A percentile compares a stretch with the other conserved stretches of the same genome.
These are phyloP conservation scores for Chlamydomonas sp. DNA, from an alignment of 139 green algal species.

Conservation along the genomic window DNA sequence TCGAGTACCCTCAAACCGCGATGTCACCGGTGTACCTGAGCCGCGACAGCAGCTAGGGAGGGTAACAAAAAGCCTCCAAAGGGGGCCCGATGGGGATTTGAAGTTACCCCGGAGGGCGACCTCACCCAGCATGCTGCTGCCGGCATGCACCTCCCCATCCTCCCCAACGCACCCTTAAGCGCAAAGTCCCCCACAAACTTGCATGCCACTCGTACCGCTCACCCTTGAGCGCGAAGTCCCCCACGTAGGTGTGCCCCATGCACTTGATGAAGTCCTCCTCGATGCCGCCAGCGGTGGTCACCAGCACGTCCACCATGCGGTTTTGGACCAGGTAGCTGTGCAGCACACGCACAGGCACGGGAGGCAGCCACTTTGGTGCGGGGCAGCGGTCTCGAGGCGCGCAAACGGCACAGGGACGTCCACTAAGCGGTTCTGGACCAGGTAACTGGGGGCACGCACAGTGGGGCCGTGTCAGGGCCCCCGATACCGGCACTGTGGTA, in stretches of 20 bases:
- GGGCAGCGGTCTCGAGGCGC: background rate
- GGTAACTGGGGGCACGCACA: too few species aligned
- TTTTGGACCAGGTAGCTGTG: conserved; percentile 85
- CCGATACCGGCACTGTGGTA: too few species aligned
- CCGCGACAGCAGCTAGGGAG: too few species aligned
- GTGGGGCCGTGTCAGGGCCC: too few species aligned
- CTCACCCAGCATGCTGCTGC: too few species aligned
- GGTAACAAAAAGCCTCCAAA: background rate
- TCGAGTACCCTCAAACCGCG: too few species aligned
- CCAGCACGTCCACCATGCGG: conserved; percentile 94
- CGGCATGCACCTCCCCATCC: background rate
- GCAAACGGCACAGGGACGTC: too few species aligned
- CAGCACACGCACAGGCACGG: background rate
- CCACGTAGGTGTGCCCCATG: conserved; percentile 92
- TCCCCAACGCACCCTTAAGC: background rate
- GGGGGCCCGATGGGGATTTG: background rate
- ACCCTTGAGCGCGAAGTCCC: conserved; percentile 87
- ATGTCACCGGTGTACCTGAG: too few species aligned
- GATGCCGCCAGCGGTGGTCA: conserved; percentile 96
- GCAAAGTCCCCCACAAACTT: background rate
- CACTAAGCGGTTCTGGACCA: too few species aligned
- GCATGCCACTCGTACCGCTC: conserved; percentile 33
- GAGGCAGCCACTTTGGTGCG: background rate
- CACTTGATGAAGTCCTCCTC: conserved; percentile 99
- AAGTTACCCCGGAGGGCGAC: too few species aligned